phyloP scores from a whole-genome alignment of 495 filamentous ascomycete species.

The Penicillium manginii region DNA sequence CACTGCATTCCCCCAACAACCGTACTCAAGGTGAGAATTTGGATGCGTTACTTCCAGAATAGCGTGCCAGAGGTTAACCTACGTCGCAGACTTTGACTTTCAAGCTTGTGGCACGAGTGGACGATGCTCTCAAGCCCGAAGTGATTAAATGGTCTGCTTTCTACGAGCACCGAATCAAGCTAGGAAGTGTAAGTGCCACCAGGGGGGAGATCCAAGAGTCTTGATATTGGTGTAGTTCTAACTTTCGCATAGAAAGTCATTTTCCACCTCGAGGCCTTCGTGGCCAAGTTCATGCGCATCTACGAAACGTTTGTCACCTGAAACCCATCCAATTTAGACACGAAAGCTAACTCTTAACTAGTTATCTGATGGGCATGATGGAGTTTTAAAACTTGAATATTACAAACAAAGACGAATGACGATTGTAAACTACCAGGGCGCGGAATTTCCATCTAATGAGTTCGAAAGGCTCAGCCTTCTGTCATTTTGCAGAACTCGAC shows the following conservation, averaged over 20 bases:
- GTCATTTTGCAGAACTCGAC: not conserved
- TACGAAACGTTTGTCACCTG: constrained; percentile 66
- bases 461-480: constrained; percentile 5
- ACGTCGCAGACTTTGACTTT: constrained; percentile 73
- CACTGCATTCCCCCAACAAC: constrained; percentile 96
- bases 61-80: constrained; percentile 6
- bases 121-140: constrained; percentile 86
- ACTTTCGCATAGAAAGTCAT: constrained; percentile 74
- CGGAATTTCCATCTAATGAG: not conserved
- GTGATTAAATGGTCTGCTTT: constrained; percentile 96
- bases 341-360: constrained; percentile 37
- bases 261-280: constrained; percentile 97
- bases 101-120: constrained; percentile 83
- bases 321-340: not conserved
- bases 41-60: too few relatives aligned
- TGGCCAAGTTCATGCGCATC: constrained; percentile 96
- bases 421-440: constrained; percentile 32
- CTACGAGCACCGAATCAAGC: constrained; percentile 90
- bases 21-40: constrained; percentile 71
- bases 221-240: not conserved
- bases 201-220: not conserved
- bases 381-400: constrained; percentile 30
- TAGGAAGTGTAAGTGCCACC: constrained; percentile 64
- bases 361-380: constrained; percentile 88
- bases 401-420: constrained; percentile 34